A percentile compares a stretch with the other conserved stretches of the same genome.
Evolutionary conservation across 2,329 filamentous ascomycete species (phyloP).

Genomic region (Akanthomyces uredinophilus): DNA sequence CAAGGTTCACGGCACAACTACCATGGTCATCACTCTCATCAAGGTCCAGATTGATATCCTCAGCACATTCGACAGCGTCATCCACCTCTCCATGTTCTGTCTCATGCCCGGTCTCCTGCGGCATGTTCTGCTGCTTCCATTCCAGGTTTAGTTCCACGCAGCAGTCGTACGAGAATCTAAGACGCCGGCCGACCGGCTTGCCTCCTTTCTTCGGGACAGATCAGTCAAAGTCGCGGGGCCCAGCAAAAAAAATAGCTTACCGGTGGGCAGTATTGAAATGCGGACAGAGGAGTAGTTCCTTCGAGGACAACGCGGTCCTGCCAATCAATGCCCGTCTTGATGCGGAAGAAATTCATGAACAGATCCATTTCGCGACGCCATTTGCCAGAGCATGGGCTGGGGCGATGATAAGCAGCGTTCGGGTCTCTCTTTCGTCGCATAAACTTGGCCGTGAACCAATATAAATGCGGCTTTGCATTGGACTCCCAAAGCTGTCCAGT

Average conservation of each 20-base stretch:
- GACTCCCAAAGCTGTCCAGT: conserved; percentile 62
- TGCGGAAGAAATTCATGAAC: conserved; percentile 54
- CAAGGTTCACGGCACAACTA: too few species aligned
- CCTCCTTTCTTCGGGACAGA: conserved; percentile 22
- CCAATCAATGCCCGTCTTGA: conserved; percentile 56
- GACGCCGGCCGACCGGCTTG: conserved; percentile 33
- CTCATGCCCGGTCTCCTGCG: background rate
- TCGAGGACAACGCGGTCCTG: conserved; percentile 42
- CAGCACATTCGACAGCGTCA: background rate
- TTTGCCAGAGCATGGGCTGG: conserved; percentile 32
- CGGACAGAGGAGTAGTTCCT: conserved; percentile 25
- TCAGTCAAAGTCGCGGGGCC: background rate
- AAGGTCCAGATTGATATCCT: background rate
- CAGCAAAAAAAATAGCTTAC: conserved; percentile 28
- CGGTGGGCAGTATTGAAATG: conserved; percentile 44
- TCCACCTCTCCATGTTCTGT: background rate
- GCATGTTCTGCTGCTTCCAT: conserved; percentile 16
- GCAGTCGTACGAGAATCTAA: conserved; percentile 28
- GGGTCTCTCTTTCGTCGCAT: conserved; percentile 36
- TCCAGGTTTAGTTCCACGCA: conserved; percentile 31
- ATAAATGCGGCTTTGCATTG: conserved; percentile 51
- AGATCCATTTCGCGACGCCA: conserved; percentile 41
- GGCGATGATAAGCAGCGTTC: conserved; percentile 33
- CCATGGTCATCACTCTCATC: background rate
- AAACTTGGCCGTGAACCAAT: conserved; percentile 53